These are phyloP conservation scores for Psidium friedrichsthalianum DNA, from an alignment of 345 rosid genomes.

Conservation along the genomic window DNA sequence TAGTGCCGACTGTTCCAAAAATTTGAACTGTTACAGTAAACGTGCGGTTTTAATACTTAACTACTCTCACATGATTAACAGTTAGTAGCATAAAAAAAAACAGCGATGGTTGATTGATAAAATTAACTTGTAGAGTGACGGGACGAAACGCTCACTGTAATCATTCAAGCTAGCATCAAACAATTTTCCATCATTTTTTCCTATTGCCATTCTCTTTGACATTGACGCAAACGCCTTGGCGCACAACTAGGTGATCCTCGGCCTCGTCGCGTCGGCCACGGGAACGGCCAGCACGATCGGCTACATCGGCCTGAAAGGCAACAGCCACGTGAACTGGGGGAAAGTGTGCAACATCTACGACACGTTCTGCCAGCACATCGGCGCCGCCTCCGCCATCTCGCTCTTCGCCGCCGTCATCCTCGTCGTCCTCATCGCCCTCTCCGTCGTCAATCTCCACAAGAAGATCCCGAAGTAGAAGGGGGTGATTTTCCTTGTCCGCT, in stretches of 20 bases:
- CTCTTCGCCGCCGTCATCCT: constrained; percentile 21
- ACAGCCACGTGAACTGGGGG: constrained; percentile 11
- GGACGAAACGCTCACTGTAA: not conserved
- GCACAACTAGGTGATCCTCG: constrained; percentile 12
- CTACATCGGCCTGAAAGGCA: constrained; percentile 23
- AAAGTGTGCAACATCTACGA: constrained; percentile 19
- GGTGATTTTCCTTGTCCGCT: not conserved
- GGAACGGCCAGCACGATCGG: constrained; percentile 25
- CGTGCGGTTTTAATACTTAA: too few relatives aligned
- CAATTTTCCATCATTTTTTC: not conserved
- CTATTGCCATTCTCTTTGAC: not conserved
- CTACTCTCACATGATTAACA: not conserved
- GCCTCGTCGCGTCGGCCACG: constrained; percentile 21
- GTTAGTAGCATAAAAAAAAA: not conserved
- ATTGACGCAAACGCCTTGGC: not conserved
- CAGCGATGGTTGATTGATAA: not conserved
- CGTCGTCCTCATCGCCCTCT: constrained; percentile 12
- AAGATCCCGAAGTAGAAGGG: not conserved
- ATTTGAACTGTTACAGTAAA: too few relatives aligned
- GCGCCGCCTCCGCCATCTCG: constrained; percentile 8
- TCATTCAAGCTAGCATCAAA: not conserved
- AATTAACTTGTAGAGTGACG: not conserved
- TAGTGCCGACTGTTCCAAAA: too few relatives aligned
- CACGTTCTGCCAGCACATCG: constrained; percentile 20
- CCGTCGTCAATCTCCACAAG: constrained; percentile 10